Evolutionary conservation across 129 eudicot species (phyloP).

Genomic region (Flaveria ramosissima): DNA sequence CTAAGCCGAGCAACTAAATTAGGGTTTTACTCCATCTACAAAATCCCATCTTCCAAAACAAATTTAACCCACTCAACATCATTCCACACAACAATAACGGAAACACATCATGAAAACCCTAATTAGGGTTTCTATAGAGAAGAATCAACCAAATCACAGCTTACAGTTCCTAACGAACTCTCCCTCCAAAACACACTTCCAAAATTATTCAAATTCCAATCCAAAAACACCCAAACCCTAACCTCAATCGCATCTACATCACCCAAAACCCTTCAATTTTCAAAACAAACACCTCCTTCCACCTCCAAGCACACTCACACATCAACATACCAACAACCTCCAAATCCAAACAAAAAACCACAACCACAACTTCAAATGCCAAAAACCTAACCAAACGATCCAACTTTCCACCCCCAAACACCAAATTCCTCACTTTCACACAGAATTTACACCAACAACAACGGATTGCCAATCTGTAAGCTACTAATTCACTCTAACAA

Average conservation of each 20-base stretch:
- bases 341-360: conserved; percentile 28
- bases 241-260: conserved; percentile 28
- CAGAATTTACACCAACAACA: conserved; percentile 28
- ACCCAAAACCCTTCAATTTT: conserved; percentile 30
- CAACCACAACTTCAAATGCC: conserved; percentile 33
- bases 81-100: conserved; percentile 23
- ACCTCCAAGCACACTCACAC: conserved; percentile 41
- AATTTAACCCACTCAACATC: conserved; percentile 38
- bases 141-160: conserved; percentile 29
- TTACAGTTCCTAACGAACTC: conserved; percentile 59
- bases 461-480: conserved; percentile 35
- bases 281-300: conserved; percentile 27
- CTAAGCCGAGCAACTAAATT: conserved; percentile 36
- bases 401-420: conserved; percentile 29
- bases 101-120: conserved; percentile 48
- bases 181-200: conserved; percentile 73
- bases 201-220: conserved; percentile 43
- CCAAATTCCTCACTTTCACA: conserved; percentile 39
- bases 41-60: conserved; percentile 49
- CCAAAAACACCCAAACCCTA: conserved; percentile 36
- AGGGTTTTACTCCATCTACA: conserved; percentile 58
- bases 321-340: conserved; percentile 18
- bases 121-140: conserved; percentile 22
- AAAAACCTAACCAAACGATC: conserved; percentile 26
- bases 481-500: conserved; percentile 39